phyloP scores from a whole-genome alignment of 1,139 yeast genomes.

The Saccharomyces pastorianus region DNA sequence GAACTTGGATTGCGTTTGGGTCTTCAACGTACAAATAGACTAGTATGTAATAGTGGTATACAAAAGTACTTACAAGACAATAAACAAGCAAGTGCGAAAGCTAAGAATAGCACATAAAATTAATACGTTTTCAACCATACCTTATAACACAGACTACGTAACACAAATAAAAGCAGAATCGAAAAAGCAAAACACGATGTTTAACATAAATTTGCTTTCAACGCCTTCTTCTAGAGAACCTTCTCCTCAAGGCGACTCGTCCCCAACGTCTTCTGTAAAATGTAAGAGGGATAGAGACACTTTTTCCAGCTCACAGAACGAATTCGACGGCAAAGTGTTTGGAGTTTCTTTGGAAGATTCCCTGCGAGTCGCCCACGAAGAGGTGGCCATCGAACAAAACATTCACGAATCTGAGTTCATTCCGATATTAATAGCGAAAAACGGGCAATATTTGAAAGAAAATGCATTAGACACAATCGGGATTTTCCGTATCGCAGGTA shows the following conservation, averaged over 20 bases:
- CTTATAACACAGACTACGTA: background rate
- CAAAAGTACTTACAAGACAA: background rate
- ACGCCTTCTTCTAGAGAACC: background rate
- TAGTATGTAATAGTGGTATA: background rate
- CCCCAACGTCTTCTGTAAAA: background rate
- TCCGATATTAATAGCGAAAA: slow-evolving; percentile 65
- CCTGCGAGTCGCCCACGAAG: slow-evolving; percentile 45
- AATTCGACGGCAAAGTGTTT: slow-evolving; percentile 42
- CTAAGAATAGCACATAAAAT: background rate
- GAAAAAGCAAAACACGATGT: background rate
- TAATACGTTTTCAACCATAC: background rate
- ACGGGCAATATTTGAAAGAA: slow-evolving; percentile 73
- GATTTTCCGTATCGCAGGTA: slow-evolving; percentile 83
- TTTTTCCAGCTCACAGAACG: background rate
- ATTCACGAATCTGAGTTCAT: slow-evolving; percentile 7
- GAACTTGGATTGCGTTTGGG: background rate
- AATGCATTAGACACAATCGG: slow-evolving; percentile 74
- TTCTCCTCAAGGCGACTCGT: background rate
- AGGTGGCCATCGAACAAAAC: slow-evolving; percentile 8
- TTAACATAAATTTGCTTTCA: background rate
- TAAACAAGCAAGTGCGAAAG: background rate
- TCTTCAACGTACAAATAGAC: background rate
- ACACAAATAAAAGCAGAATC: no score
- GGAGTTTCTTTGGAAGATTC: slow-evolving; percentile 70
- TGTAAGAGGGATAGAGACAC: slow-evolving; percentile 1